Percentiles rank a stretch among this genome's conserved stretches.
phyloP scores from a whole-genome alignment of 768 basidiomycete species.

The Cystobasidium onofrii region DNA sequence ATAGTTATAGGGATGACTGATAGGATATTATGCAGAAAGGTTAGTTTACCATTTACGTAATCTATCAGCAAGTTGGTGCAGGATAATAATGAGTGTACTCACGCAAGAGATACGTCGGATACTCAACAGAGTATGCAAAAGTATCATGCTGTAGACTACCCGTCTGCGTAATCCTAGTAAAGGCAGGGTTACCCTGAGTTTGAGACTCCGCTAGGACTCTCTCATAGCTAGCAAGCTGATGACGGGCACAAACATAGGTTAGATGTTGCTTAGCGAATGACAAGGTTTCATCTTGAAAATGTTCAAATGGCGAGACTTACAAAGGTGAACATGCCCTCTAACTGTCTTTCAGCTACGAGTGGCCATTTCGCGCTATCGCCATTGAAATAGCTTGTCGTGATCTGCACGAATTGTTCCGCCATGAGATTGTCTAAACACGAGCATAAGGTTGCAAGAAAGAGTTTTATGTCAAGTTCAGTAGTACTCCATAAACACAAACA shows the following conservation, averaged over 20 bases:
- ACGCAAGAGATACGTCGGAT: conserved; percentile 4
- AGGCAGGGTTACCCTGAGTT: not conserved
- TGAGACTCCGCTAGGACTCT: not conserved
- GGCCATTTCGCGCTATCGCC: not conserved
- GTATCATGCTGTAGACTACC: not conserved
- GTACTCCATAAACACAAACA: too few relatives aligned
- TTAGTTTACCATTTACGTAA: too few relatives aligned
- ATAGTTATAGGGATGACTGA: conserved; percentile 1
- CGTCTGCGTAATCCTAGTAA: not conserved
- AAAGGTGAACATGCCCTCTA: conserved; percentile 15
- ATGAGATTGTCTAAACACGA: not conserved
- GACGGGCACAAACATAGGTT: not conserved
- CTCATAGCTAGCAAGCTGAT: not conserved
- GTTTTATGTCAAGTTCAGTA: too few relatives aligned
- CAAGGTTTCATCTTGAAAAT: too few relatives aligned
- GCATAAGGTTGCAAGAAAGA: too few relatives aligned
- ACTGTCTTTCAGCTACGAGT: not conserved
- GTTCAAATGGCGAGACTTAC: too few relatives aligned
- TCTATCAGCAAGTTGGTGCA: not conserved
- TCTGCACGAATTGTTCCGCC: not conserved
- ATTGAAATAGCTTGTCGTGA: not conserved
- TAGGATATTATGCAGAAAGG: not conserved
- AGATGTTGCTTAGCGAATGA: not conserved
- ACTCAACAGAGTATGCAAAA: conserved; percentile 1
- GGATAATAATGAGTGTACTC: not conserved